These are phyloP conservation scores for Podaxis pistillaris DNA, from an alignment of 768 basidiomycete species.

Conservation along the genomic window DNA sequence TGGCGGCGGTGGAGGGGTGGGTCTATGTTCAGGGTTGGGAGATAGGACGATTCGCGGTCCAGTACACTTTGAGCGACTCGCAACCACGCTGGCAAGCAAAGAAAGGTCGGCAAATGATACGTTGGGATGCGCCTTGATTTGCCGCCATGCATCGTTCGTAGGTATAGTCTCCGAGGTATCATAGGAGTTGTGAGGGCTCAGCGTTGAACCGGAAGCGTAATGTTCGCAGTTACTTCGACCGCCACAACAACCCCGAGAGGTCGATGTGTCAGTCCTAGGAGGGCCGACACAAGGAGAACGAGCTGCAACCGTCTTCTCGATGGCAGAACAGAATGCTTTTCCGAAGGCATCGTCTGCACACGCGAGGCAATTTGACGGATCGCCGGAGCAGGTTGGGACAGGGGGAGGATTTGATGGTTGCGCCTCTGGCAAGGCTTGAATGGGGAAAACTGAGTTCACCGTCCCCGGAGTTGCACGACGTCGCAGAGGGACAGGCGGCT, in stretches of 20 bases:
- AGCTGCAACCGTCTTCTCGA: constrained; percentile 59
- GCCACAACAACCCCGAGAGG: constrained; percentile 22
- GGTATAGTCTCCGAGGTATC: constrained; percentile 55
- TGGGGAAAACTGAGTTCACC: constrained; percentile 54
- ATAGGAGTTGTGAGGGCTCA: constrained; percentile 19
- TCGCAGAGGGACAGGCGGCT: constrained; percentile 80
- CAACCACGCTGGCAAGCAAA: constrained; percentile 86
- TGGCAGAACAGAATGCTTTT: constrained; percentile 81
- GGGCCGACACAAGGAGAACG: constrained; percentile 54
- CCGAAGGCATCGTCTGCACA: constrained; percentile 87
- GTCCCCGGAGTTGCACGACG: constrained; percentile 42
- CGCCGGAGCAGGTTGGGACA: constrained; percentile 68
- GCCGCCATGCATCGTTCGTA: constrained; percentile 81
- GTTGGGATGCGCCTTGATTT: constrained; percentile 86
- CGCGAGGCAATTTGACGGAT: constrained; percentile 82
- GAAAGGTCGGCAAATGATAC: constrained; percentile 81
- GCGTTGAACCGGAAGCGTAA: constrained; percentile 21
- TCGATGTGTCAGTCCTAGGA: constrained; percentile 32
- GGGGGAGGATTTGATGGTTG: constrained; percentile 14
- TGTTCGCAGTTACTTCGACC: constrained; percentile 22
- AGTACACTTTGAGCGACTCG: constrained; percentile 74
- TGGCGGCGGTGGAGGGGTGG: constrained; percentile 25
- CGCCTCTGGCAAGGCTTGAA: constrained; percentile 29
- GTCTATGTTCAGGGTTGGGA: constrained; percentile 20
- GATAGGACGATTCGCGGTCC: constrained; percentile 67